These are phyloP conservation scores for Cicer chorassanicum DNA, from an alignment of 306 rosid genomes.

Conservation along the genomic window DNA sequence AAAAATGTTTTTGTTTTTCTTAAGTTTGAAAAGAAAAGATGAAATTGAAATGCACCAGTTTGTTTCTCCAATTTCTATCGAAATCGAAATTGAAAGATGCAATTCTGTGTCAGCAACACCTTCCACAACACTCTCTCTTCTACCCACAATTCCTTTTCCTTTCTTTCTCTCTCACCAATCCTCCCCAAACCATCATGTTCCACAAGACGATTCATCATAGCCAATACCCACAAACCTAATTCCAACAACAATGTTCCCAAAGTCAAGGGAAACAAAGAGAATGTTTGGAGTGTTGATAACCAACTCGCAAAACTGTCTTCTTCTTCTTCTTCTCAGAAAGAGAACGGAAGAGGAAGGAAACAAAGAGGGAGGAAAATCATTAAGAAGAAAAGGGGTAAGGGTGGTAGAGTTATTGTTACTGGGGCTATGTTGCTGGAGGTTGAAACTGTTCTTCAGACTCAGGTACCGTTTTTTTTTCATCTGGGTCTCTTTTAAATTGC, in stretches of 20 bases:
- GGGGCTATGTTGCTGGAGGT: conserved; percentile 85
- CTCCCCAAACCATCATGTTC: conserved; percentile 47
- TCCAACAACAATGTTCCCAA: conserved; percentile 38
- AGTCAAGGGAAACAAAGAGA: conserved; percentile 72
- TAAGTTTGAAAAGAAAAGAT: too few species aligned
- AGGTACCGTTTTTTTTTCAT: conserved; percentile 51
- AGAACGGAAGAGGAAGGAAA: conserved; percentile 49
- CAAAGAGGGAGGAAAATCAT: conserved; percentile 52
- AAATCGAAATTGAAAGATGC: too few species aligned
- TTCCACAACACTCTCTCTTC: conserved; percentile 50
- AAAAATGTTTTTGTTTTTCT: too few species aligned
- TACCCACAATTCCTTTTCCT: conserved; percentile 48
- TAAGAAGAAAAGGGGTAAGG: conserved; percentile 54
- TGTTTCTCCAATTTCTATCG: too few species aligned
- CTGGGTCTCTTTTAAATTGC: conserved; percentile 38
- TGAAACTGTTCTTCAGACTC: conserved; percentile 88
- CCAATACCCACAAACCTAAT: conserved; percentile 52
- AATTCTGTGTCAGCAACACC: conserved; percentile 42
- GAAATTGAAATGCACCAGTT: too few species aligned
- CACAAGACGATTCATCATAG: conserved; percentile 9
- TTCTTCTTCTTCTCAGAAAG: conserved; percentile 49
- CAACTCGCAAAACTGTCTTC: conserved; percentile 54
- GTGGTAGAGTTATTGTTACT: conserved; percentile 63
- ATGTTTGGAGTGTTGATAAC: conserved; percentile 91
- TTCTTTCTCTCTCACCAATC: conserved; percentile 44